Evolutionary conservation across 2,329 filamentous ascomycete species (phyloP).

Genomic region (Fusarium torulosum): DNA sequence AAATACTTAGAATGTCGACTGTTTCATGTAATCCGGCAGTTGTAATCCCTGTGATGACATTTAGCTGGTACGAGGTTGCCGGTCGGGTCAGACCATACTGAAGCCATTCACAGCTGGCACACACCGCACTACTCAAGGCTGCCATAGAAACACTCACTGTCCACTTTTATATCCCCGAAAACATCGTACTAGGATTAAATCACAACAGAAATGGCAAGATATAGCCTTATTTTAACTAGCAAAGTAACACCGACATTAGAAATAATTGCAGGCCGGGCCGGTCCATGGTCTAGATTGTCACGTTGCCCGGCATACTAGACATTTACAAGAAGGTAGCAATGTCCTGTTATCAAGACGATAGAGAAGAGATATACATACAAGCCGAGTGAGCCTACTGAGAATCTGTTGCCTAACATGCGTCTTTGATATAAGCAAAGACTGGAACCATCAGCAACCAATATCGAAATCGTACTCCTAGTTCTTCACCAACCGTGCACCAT

Average conservation of each 20-base stretch:
- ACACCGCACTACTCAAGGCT: conserved; percentile 20
- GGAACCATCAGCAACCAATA: conserved; percentile 4
- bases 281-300: conserved; percentile 19
- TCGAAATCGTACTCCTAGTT: conserved; percentile 8
- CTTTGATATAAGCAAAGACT: conserved; percentile 17
- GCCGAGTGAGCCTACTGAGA: conserved; percentile 10
- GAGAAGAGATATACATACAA: neutral
- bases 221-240: conserved; percentile 2
- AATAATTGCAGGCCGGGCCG: conserved; percentile 6
- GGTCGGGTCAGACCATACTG: conserved; percentile 39
- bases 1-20: conserved; percentile 18
- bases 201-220: conserved; percentile 7
- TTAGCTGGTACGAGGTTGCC: conserved; percentile 37
- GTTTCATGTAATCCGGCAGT: conserved; percentile 15
- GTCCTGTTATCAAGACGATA: neutral
- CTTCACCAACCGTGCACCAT: conserved; percentile 9
- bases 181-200: conserved; percentile 3
- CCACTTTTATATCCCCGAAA: conserved; percentile 2
- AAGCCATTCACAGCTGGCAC: conserved; percentile 31
- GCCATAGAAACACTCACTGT: conserved; percentile 19
- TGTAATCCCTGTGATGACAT: conserved; percentile 16
- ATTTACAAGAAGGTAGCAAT: neutral
- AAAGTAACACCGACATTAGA: neutral
- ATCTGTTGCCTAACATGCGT: conserved; percentile 11
- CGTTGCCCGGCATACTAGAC: conserved; percentile 8